These are phyloP conservation scores for Kwoniella shandongensis DNA, from an alignment of 768 basidiomycete genomes.

Conservation along the genomic window DNA sequence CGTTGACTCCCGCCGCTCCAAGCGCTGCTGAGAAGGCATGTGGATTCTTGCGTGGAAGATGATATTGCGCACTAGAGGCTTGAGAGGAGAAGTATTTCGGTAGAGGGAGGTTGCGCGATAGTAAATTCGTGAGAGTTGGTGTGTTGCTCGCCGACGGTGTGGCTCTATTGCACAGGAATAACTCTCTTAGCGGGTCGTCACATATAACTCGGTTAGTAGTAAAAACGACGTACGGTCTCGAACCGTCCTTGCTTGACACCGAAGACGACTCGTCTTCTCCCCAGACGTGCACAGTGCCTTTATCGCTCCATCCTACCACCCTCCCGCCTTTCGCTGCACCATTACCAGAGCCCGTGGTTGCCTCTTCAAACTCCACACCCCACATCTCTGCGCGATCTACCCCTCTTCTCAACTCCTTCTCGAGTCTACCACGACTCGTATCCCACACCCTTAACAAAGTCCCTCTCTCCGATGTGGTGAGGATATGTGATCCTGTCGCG, in stretches of 20 bases:
- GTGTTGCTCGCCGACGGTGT: conserved; percentile 14
- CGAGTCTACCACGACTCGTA: conserved; percentile 40
- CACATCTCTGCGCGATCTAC: conserved; percentile 52
- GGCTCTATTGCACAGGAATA: not conserved
- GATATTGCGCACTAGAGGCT: conserved; percentile 48
- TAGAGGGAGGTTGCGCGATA: conserved; percentile 49
- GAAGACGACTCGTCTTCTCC: conserved; percentile 22
- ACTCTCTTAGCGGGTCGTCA: not conserved
- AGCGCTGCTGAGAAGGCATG: conserved; percentile 40
- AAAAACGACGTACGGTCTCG: conserved; percentile 4
- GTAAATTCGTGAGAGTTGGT: conserved; percentile 34
- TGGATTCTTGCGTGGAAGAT: conserved; percentile 48
- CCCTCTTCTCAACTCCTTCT: conserved; percentile 50
- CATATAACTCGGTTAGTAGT: not conserved
- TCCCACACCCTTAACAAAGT: conserved; percentile 53
- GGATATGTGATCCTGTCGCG: conserved; percentile 41
- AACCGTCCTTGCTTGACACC: not conserved
- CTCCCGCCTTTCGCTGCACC: conserved; percentile 23
- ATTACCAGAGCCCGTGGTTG: too few relatives aligned
- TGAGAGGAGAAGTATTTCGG: conserved; percentile 53
- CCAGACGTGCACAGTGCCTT: conserved; percentile 55
- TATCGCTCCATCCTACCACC: conserved; percentile 54
- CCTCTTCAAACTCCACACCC: conserved; percentile 43
- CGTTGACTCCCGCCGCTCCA: conserved; percentile 33
- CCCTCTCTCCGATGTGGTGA: conserved; percentile 50